phyloP scores from a whole-genome alignment of 169 alveolate genomes.

The Toxoplasma gondii region DNA sequence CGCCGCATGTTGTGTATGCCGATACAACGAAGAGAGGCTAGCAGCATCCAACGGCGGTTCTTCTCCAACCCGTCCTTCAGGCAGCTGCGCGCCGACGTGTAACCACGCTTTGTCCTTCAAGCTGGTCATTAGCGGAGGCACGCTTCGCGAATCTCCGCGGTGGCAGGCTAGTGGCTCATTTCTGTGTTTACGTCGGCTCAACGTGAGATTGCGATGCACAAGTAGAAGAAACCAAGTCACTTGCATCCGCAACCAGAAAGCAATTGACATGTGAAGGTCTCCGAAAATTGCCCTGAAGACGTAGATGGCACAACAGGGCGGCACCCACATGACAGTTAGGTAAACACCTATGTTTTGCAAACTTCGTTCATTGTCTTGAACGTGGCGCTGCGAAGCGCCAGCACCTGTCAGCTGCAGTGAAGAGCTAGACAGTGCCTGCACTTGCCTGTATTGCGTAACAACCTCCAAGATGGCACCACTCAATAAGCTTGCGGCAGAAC shows the following conservation, averaged over 20 bases:
- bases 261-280: not conserved
- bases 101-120: not conserved
- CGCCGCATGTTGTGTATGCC: conserved; percentile 7
- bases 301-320: not conserved
- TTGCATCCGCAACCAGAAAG: not conserved
- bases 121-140: not conserved
- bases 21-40: not conserved
- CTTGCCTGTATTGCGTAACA: not conserved
- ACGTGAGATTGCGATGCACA: not conserved
- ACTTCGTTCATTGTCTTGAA: not conserved
- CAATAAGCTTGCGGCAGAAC: not conserved
- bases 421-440: not conserved
- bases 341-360: too few relatives aligned
- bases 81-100: not conserved
- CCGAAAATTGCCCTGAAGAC: not conserved
- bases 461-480: not conserved
- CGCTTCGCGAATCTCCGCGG: not conserved
- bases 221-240: conserved; percentile 5
- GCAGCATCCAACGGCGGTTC: not conserved
- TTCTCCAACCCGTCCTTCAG: not conserved
- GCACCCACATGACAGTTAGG: too few relatives aligned
- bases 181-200: not conserved
- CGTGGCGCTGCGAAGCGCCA: not conserved
- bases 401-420: not conserved
- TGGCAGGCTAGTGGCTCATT: not conserved